phyloP scores from a whole-genome alignment of 1,284 basidiomycete genomes.

The Tylopilus sp. region DNA sequence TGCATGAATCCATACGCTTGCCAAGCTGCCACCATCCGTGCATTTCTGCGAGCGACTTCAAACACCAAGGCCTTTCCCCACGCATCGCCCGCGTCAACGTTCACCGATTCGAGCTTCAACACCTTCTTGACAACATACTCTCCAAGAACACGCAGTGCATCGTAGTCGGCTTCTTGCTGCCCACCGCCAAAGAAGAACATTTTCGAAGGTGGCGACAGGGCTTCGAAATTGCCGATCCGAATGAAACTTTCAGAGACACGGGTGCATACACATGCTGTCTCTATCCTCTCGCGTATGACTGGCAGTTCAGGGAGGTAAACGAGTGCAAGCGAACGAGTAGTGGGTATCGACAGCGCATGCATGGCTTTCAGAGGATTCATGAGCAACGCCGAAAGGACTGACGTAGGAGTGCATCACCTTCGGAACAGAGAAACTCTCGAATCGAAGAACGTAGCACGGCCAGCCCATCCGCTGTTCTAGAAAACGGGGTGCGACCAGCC shows the following conservation, averaged over 20 bases:
- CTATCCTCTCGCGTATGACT: constrained; percentile 78
- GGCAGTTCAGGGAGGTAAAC: constrained; percentile 72
- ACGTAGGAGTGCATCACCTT: constrained; percentile 50
- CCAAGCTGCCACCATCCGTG: constrained; percentile 90
- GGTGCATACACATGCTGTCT: constrained; percentile 78
- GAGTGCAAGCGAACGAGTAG: constrained; percentile 84
- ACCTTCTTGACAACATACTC: constrained; percentile 68
- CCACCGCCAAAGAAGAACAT: constrained; percentile 71
- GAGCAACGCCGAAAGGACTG: neutral
- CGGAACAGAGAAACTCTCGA: constrained; percentile 85
- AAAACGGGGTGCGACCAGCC: constrained; percentile 91
- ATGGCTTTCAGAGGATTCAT: constrained; percentile 54
- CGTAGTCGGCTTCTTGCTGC: constrained; percentile 71
- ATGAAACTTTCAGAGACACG: constrained; percentile 89
- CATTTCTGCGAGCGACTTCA: constrained; percentile 81
- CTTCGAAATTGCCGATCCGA: constrained; percentile 90
- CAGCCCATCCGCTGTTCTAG: constrained; percentile 86
- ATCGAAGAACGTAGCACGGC: constrained; percentile 91
- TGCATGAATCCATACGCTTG: constrained; percentile 93
- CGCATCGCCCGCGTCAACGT: constrained; percentile 44
- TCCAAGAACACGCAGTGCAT: constrained; percentile 69
- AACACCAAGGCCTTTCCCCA: constrained; percentile 72
- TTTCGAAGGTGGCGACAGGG: constrained; percentile 69
- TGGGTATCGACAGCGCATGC: constrained; percentile 83
- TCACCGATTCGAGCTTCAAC: constrained; percentile 44